Evolutionary conservation across 108 stramenopile species (phyloP).

Genomic region (Cyclotella baltica): DNA sequence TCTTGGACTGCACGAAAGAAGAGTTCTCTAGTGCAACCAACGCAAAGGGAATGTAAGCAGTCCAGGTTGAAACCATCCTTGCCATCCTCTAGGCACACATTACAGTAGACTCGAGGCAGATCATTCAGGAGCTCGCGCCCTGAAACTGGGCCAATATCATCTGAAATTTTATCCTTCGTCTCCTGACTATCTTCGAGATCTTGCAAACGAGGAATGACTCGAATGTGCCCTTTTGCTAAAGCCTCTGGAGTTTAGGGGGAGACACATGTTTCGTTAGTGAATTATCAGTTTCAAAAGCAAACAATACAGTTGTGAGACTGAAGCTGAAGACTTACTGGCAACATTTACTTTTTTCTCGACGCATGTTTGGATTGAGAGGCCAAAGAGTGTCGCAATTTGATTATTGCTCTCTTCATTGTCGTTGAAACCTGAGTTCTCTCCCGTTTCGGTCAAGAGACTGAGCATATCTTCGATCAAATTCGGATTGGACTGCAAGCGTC

Average conservation of each 20-base stretch:
- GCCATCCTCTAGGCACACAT: constrained; percentile 53
- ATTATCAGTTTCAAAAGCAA: too few species aligned
- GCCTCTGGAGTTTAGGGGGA: too few species aligned
- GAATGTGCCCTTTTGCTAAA: too few species aligned
- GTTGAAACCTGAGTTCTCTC: constrained; percentile 27
- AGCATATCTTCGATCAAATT: constrained; percentile 47
- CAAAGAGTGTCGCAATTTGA: constrained; percentile 44
- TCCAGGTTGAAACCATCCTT: constrained; percentile 39
- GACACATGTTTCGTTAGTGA: too few species aligned
- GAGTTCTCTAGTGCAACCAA: constrained; percentile 42
- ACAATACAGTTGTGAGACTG: too few species aligned
- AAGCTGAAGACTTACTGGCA: constrained; percentile 36
- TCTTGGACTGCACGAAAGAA: constrained; percentile 53
- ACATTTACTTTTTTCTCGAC: constrained; percentile 49
- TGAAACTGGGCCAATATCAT: too few species aligned
- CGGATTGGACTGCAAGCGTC: constrained; percentile 31
- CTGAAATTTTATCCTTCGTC: too few species aligned
- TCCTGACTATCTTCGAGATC: too few species aligned
- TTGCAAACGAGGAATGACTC: too few species aligned
- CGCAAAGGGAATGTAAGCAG: constrained; percentile 55
- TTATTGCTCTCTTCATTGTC: constrained; percentile 7
- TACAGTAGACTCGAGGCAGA: constrained; percentile 45
- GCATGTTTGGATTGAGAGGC: constrained; percentile 44
- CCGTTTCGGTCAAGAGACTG: constrained; percentile 35
- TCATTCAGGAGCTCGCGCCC: constrained; percentile 18